phyloP scores from a whole-genome alignment of 306 rosid species.

The Arachis hypogaea region DNA sequence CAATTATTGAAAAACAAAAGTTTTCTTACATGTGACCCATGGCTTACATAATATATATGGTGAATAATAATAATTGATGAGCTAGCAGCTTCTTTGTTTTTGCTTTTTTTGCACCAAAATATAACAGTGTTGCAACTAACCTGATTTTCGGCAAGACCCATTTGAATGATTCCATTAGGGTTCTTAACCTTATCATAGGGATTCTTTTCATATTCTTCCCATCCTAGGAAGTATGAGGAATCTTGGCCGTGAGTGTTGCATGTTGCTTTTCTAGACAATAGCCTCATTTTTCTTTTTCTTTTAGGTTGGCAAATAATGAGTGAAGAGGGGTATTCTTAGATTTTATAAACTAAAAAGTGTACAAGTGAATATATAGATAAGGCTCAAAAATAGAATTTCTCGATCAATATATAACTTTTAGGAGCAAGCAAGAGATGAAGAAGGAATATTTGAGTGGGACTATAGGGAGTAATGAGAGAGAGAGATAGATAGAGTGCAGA shows the following conservation, averaged over 20 bases:
- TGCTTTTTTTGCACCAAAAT: background rate
- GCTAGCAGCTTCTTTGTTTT: slow-evolving; percentile 18
- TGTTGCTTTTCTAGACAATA: slow-evolving; percentile 74
- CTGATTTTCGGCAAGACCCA: slow-evolving; percentile 99
- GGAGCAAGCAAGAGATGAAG: background rate
- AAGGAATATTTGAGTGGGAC: slow-evolving; percentile 9
- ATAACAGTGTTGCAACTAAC: slow-evolving; percentile 42
- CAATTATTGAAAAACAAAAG: slow-evolving; percentile 15
- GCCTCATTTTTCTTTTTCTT: slow-evolving; percentile 46
- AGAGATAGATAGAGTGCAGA: slow-evolving; percentile 26
- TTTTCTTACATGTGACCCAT: slow-evolving; percentile 19
- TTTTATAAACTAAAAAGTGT: background rate
- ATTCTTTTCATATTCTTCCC: slow-evolving; percentile 89
- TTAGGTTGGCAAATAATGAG: too few species aligned
- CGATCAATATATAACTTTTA: background rate
- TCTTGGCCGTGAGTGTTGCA: slow-evolving; percentile 97
- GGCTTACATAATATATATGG: slow-evolving; percentile 6
- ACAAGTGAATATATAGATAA: too few species aligned
- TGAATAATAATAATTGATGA: background rate
- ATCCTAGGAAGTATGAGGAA: slow-evolving; percentile 93
- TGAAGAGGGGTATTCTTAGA: background rate
- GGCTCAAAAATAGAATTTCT: background rate
- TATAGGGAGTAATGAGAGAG: background rate
- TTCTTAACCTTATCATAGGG: slow-evolving; percentile 67
- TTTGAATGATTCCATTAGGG: slow-evolving; percentile 89